phyloP scores from a whole-genome alignment of 2,329 filamentous ascomycete species.

The Monosporascus sp. region DNA sequence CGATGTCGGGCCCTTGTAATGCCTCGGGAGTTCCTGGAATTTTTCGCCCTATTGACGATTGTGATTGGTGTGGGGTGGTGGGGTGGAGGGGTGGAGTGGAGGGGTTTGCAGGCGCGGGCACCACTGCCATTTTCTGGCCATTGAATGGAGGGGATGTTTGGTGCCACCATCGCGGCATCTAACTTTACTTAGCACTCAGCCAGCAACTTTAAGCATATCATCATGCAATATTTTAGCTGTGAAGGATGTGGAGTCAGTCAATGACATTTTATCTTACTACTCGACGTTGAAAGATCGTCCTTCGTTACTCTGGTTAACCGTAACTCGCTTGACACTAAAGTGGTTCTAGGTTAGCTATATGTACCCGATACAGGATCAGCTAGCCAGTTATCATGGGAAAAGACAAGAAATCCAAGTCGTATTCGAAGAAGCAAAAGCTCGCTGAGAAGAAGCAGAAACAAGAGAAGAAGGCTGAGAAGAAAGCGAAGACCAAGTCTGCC shows the following conservation, averaged over 20 bases:
- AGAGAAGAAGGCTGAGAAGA: constrained; percentile 86
- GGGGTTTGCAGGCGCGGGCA: neutral
- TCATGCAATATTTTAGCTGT: too few species aligned
- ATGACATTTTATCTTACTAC: too few species aligned
- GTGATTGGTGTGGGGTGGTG: neutral
- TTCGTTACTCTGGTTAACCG: neutral
- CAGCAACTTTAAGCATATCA: too few species aligned
- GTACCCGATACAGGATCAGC: neutral
- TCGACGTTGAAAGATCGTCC: too few species aligned
- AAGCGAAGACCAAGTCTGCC: constrained; percentile 65
- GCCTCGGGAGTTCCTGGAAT: neutral
- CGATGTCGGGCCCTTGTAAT: neutral
- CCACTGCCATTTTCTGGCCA: neutral
- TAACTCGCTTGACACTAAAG: neutral
- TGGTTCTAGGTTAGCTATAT: neutral
- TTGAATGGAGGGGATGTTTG: neutral
- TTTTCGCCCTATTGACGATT: neutral
- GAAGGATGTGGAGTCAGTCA: too few species aligned
- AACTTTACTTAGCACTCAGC: too few species aligned
- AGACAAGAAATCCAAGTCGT: constrained; percentile 38
- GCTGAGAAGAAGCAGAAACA: constrained; percentile 71
- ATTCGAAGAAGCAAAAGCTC: constrained; percentile 41
- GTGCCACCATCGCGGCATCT: too few species aligned
- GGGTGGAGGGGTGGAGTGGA: neutral
- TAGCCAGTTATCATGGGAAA: constrained; percentile 34